Evolutionary conservation across 1,139 yeast species (phyloP), one percentile per base, ranked within the genome.

Genomic region (Diutina rugosa): DNA sequence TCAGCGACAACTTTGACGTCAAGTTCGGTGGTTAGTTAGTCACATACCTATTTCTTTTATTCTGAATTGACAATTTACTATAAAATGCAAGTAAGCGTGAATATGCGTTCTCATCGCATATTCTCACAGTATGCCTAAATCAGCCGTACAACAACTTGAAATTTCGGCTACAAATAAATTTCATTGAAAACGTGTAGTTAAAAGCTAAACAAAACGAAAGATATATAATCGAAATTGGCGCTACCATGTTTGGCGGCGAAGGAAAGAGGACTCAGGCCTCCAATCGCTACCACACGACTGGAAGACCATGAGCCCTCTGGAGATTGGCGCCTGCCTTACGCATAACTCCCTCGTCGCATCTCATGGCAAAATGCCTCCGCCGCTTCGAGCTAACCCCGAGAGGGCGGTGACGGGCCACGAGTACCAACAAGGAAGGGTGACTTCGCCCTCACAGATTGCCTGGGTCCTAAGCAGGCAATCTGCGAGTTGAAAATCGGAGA

Each of bases 281-380:
- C n/a, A 18, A 30, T 6, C 49, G 38, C 51, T 48, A 48, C 51
- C 51, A 48, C 51, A 48, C 38, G n/a, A 28, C 38, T 29, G 16
- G 29, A n/a, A 14, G 32, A 7, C 26, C 26, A 21, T 21, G 26
- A 21, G 26, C 6, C 14, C 51, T 18, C 26, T 29, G 51, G 51
- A 48, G 51, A 26, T 48, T 28, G n/a, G 51, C 51, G 51, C 35
- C 51, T 48, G 21, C 51, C 51, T 48, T 26, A 29, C 51, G 38
- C 51, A n/a, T 28, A n/a, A 18, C 26, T 21, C 41, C 41, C 41
- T 29, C 38, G 18, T 48, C 51, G 51, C 51, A 26, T 48, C 51
- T 48, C 32, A 4, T 6, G 12, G 21, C 3, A 16, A 46, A n/a
- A 14, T n/a, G 18, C 18, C 35, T 14, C 35, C 21, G 7, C 12